Evolutionary conservation across 1,139 yeast species (phyloP).

Genomic region (Blastobotrys petasosporus): DNA sequence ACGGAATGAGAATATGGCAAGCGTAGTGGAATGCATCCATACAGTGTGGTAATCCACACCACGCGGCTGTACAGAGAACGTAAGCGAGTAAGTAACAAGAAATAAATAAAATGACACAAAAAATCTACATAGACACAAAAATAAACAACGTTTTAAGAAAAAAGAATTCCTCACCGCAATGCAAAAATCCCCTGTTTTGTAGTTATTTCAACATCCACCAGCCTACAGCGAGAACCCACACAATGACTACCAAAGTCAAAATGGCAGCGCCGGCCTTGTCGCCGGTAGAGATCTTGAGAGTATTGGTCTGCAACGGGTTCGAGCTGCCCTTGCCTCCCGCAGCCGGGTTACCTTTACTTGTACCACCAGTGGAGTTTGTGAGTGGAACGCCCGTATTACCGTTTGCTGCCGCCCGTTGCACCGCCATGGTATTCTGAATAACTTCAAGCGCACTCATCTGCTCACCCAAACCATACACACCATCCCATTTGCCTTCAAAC

Average conservation of each 20-base stretch:
- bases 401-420: constrained; percentile 34
- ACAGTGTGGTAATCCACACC: too few relatives aligned
- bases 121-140: too few relatives aligned
- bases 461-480: constrained; percentile 79
- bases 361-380: constrained; percentile 46
- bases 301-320: constrained; percentile 18
- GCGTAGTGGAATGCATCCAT: too few relatives aligned
- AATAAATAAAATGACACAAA: too few relatives aligned
- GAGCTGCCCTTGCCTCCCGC: constrained; percentile 28
- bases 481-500: constrained; percentile 69
- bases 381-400: constrained; percentile 27
- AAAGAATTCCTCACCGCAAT: too few relatives aligned
- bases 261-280: constrained; percentile 88
- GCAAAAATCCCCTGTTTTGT: too few relatives aligned
- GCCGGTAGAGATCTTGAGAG: constrained; percentile 34
- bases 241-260: constrained; percentile 66
- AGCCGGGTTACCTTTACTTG: constrained; percentile 35
- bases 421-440: constrained; percentile 56
- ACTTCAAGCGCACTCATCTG: constrained; percentile 84
- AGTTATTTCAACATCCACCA: too few relatives aligned
- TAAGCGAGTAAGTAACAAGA: too few relatives aligned
- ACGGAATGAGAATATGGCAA: too few relatives aligned
- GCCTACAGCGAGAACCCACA: constrained; percentile 17
- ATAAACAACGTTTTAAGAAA: too few relatives aligned
- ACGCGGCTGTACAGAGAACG: too few relatives aligned